Evolutionary conservation across 2,329 filamentous ascomycete genomes (phyloP), one percentile per base, ranked within the genome.

Genomic region (Dothideomycetes sp.): DNA sequence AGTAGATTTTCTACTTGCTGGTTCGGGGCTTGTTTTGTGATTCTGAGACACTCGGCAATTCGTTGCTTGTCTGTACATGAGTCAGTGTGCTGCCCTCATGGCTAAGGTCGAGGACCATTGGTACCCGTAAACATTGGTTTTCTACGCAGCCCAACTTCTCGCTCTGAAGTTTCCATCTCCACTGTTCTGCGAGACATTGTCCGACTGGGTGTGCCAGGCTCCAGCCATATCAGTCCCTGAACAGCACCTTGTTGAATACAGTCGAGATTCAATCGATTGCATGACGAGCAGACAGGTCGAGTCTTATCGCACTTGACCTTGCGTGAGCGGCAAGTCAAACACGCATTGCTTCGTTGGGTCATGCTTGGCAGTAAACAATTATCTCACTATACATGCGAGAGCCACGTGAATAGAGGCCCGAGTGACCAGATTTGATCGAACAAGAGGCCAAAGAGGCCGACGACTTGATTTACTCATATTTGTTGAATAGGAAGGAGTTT

Each of bases 261-360:
- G 22, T 25, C 33, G 20, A 43, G 33, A 8, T 33, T 29, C 23
- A 37, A 12, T 43, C 40, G 40, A 17, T 9, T 27, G 33, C 40
- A 43, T 17, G 40, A 32, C 32, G 40, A 43, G 33, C 40, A 43
- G 24, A 15, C 32, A 25, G 40, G 40, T 36, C 36, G 20, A 11
- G 11, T 43, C n/a, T 33, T 31, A 29, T 43, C 40, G 22, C 40
- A 43, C 20, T 43, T 43, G 40, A 36, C 33, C 25, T 43, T 43
- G 22, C 40, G 32, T 13, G 29, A 33, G 18, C 40, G 40, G 28
- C 40, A 43, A 20, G 33, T 43, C 6, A 25, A 35, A 37, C 40
- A 43, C 31, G 39, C 39, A 29, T 40, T 40, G 19, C 28, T 32
- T 27, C 29, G 28, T 29, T 28, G 37, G 30, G 30, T 41, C 38